Percentiles rank a stretch among this genome's conserved stretches.
Conservation (phyloP, 257 asterid species). For the Solanum sejunctum region DNA sequence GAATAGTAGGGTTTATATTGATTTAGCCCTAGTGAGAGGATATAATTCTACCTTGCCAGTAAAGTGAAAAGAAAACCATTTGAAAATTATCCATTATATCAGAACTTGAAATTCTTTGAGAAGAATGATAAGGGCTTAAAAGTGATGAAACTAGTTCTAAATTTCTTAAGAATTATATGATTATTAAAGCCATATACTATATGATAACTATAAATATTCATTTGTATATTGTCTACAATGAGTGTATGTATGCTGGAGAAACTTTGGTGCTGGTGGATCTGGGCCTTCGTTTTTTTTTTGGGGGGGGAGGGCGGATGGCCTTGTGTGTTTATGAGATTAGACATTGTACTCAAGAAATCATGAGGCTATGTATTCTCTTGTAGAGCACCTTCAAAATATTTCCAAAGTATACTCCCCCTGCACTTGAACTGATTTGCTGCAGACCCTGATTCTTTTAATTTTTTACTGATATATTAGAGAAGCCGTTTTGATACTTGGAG, state of each 20-base stretch:
- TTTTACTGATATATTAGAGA: not conserved
- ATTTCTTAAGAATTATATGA: not conserved
- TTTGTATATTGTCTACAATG: not conserved
- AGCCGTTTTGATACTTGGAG: not conserved
- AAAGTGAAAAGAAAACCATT: not conserved
- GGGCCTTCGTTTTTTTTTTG: not conserved
- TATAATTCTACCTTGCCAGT: not conserved
- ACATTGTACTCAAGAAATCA: not conserved
- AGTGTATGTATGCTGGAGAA: not conserved
- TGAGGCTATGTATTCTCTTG: not conserved
- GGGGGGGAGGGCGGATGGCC: not conserved
- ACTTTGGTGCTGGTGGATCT: not conserved
- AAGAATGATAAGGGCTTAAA: not conserved
- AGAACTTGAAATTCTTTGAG: not conserved
- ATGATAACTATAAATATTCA: not conserved
- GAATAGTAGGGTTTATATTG: constrained; percentile 23
- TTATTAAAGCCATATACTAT: not conserved
- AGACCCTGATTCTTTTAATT: not conserved
- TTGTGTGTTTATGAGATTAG: not conserved
- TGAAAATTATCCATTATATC: not conserved
- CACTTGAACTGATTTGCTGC: not conserved
- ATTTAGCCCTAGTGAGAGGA: constrained; percentile 32
- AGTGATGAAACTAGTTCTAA: not conserved
- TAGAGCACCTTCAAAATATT: not conserved
- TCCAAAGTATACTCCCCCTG: not conserved